Conservation (phyloP, 805 yeast species). For the Ogataea methanolica region DNA sequence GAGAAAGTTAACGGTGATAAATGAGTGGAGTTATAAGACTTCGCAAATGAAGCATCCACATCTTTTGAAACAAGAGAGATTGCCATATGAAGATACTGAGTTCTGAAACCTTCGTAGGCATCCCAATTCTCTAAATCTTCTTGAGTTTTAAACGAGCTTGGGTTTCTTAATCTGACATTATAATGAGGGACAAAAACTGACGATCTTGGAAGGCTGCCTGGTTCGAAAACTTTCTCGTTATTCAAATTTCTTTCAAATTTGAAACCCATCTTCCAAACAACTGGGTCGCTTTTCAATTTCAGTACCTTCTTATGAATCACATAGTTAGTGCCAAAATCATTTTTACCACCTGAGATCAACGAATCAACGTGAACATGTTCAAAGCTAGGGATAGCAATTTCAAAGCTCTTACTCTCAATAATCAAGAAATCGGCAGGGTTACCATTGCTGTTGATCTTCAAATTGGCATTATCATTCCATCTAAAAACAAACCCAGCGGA, state of each 20-base stretch:
- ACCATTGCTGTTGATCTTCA: conserved; percentile 47
- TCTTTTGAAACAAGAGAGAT: conserved; percentile 44
- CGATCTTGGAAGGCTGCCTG: conserved; percentile 36
- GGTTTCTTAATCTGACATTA: conserved; percentile 53
- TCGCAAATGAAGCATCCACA: conserved; percentile 13
- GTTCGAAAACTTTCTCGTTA: conserved; percentile 27
- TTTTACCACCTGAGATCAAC: conserved; percentile 4
- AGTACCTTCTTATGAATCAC: conserved; percentile 45
- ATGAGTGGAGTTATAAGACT: conserved; percentile 66
- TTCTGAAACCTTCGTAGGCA: conserved; percentile 75
- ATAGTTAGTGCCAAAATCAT: conserved; percentile 32
- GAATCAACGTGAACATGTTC: conserved; percentile 29
- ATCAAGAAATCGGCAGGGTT: conserved; percentile 46
- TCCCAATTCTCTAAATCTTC: conserved; percentile 55
- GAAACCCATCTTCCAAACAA: conserved; percentile 75
- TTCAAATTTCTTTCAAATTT: conserved; percentile 60
- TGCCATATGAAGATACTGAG: conserved; percentile 76
- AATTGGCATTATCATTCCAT: conserved; percentile 52
- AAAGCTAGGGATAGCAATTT: conserved; percentile 52
- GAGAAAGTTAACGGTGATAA: conserved; percentile 63
- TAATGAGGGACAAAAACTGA: conserved; percentile 54
- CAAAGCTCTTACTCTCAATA: conserved; percentile 52
- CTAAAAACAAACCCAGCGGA: conserved; percentile 62
- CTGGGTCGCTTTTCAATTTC: conserved; percentile 57
- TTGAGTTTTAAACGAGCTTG: conserved; percentile 34